Conservation (phyloP, 176 grass and related monocot genomes). For the Juncus inflexus region DNA sequence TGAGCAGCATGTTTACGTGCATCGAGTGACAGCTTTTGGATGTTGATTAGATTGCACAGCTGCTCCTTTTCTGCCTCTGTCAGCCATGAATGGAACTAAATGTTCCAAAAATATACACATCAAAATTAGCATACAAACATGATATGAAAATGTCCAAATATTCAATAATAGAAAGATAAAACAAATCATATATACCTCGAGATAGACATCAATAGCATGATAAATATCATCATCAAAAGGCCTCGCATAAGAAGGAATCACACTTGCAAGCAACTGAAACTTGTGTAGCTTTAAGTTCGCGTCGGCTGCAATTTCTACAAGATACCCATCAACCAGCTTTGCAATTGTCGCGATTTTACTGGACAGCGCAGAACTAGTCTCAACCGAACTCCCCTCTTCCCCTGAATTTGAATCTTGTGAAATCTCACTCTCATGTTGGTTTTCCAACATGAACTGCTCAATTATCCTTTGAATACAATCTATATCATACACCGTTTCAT, state of each 20-base stretch:
- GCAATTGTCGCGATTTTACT: constrained; percentile 55
- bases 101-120: neutral
- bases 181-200: constrained; percentile 40
- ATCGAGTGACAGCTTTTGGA: constrained; percentile 72
- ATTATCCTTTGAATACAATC: constrained; percentile 84
- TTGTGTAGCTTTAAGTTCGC: constrained; percentile 71
- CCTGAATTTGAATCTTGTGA: constrained; percentile 27
- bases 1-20: constrained; percentile 64
- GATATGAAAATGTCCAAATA: neutral
- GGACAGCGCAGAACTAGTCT: constrained; percentile 21
- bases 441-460: constrained; percentile 71
- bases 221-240: constrained; percentile 67
- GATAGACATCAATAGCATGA: constrained; percentile 66
- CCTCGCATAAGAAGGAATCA: constrained; percentile 59
- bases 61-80: constrained; percentile 70
- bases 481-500: constrained; percentile 77
- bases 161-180: neutral
- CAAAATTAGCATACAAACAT: neutral
- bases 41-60: constrained; percentile 68
- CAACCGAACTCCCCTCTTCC: constrained; percentile 37
- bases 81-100: constrained; percentile 66
- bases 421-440: constrained; percentile 34
- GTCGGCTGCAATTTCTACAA: constrained; percentile 67
- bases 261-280: constrained; percentile 69
- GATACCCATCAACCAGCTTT: constrained; percentile 77